Conservation (phyloP, 441 rosid genomes). For the Arabidopsis hybrid region DNA sequence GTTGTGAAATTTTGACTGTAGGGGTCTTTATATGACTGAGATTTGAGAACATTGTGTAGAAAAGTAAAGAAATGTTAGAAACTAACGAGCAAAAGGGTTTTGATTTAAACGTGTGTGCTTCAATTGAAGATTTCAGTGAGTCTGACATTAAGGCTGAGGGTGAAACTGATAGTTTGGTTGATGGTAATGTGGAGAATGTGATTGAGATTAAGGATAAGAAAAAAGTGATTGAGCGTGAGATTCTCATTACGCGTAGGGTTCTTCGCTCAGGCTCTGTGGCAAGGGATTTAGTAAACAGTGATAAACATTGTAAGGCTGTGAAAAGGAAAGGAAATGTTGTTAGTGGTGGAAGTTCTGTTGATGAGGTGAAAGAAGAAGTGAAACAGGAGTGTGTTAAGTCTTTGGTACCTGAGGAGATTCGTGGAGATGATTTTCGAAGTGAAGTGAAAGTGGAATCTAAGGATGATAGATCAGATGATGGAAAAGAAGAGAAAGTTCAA, state of each 20-base stretch:
- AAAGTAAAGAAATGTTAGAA: conserved; percentile 25
- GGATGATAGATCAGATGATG: conserved; percentile 43
- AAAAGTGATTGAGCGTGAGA: conserved; percentile 30
- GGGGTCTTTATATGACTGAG: conserved; percentile 15
- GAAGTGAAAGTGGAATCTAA: not conserved
- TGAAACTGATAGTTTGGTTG: conserved; percentile 25
- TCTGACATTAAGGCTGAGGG: conserved; percentile 1
- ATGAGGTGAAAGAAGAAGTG: conserved; percentile 27
- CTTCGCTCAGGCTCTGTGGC: conserved; percentile 56
- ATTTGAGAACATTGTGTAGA: conserved; percentile 44
- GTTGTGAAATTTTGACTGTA: not conserved
- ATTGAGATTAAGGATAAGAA: conserved; percentile 42
- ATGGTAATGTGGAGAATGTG: conserved; percentile 2
- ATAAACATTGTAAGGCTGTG: conserved; percentile 8
- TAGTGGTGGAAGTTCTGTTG: conserved; percentile 30
- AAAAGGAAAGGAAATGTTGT: conserved; percentile 21
- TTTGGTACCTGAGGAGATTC: conserved; percentile 25
- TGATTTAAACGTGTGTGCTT: conserved; percentile 33
- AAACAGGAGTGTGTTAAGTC: conserved; percentile 46
- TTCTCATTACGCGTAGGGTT: conserved; percentile 50
- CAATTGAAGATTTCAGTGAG: conserved; percentile 22
- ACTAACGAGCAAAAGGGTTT: conserved; percentile 28
- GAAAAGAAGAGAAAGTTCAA: conserved; percentile 24
- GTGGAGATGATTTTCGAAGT: conserved; percentile 9
- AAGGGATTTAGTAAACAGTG: conserved; percentile 29